phyloP scores from a whole-genome alignment of 2,329 filamentous ascomycete species.

The Gliomastix tumulicola region DNA sequence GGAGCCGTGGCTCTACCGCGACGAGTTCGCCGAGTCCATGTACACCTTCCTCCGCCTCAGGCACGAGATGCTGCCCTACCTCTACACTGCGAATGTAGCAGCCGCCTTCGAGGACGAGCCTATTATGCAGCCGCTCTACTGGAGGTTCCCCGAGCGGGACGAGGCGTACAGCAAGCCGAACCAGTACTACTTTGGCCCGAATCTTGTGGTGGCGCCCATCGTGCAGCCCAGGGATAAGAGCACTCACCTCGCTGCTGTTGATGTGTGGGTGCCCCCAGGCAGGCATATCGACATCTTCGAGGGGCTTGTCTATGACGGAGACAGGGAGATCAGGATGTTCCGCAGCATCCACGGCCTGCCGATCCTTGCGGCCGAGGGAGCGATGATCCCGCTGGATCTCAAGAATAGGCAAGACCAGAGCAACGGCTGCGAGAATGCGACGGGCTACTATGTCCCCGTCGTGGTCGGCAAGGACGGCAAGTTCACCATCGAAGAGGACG shows the following conservation, averaged over 20 bases:
- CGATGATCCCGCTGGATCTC: slow-evolving; percentile 52
- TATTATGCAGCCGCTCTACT: slow-evolving; percentile 56
- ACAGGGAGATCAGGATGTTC: slow-evolving; percentile 42
- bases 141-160: slow-evolving; percentile 43
- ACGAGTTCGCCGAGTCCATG: slow-evolving; percentile 37
- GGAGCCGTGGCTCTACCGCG: slow-evolving; percentile 52
- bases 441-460: slow-evolving; percentile 38
- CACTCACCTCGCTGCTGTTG: slow-evolving; percentile 38
- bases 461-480: slow-evolving; percentile 38
- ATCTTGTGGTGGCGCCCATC: slow-evolving; percentile 50
- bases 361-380: slow-evolving; percentile 46
- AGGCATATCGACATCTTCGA: slow-evolving; percentile 52
- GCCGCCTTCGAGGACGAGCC: slow-evolving; percentile 38
- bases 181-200: slow-evolving; percentile 51
- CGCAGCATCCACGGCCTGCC: slow-evolving; percentile 42
- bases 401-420: slow-evolving; percentile 18
- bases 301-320: slow-evolving; percentile 49
- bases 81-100: slow-evolving; percentile 49
- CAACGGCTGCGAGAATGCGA: slow-evolving; percentile 42
- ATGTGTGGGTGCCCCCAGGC: slow-evolving; percentile 49
- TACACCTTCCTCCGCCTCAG: slow-evolving; percentile 43
- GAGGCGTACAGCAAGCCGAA: slow-evolving; percentile 50
- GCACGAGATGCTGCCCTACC: slow-evolving; percentile 52
- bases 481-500: slow-evolving; percentile 44
- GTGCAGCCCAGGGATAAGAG: slow-evolving; percentile 38